A percentile compares a stretch with the other conserved stretches of the same genome.
Evolutionary conservation across 2,329 filamentous ascomycete species (phyloP).

Genomic region (Verticillium alfalfae): DNA sequence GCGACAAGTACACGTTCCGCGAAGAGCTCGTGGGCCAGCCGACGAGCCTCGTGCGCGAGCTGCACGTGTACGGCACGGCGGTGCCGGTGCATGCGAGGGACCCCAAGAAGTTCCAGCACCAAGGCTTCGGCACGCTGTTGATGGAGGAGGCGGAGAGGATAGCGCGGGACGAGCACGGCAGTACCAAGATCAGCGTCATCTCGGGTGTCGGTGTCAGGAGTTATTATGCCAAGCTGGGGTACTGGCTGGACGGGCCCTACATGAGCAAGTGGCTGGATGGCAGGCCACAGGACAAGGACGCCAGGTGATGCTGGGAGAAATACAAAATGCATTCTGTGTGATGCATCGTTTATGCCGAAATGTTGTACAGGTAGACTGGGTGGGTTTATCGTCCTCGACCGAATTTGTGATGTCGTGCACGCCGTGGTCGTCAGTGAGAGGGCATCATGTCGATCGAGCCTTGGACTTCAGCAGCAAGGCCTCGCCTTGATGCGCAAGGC

Average conservation of each 20-base stretch:
- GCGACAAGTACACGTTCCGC: slow-evolving; percentile 84
- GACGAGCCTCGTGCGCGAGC: slow-evolving; percentile 85
- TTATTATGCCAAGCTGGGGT: slow-evolving; percentile 91
- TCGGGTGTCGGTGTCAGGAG: slow-evolving; percentile 95
- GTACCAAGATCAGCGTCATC: slow-evolving; percentile 91
- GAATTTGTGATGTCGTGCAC: neutral
- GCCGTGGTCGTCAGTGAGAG: neutral
- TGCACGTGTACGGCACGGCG: slow-evolving; percentile 95
- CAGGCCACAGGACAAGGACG: slow-evolving; percentile 11
- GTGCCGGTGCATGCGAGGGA: slow-evolving; percentile 97
- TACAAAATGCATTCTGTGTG: neutral
- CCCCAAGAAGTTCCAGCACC: slow-evolving; percentile 95
- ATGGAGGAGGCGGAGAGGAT: slow-evolving; percentile 99
- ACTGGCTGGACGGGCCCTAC: slow-evolving; percentile 88
- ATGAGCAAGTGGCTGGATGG: slow-evolving; percentile 63
- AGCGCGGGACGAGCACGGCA: slow-evolving; percentile 88
- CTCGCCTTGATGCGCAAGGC: neutral
- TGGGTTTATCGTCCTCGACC: neutral
- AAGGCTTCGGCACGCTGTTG: slow-evolving; percentile 88
- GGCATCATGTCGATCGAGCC: no score
- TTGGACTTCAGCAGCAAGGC: no score
- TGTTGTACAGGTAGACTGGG: neutral
- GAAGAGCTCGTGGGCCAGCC: slow-evolving; percentile 80
- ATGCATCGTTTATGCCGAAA: no score
- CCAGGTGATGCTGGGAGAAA: neutral